phyloP scores from a whole-genome alignment of 78 protist species.

The Dictyostelium firmibasis region DNA sequence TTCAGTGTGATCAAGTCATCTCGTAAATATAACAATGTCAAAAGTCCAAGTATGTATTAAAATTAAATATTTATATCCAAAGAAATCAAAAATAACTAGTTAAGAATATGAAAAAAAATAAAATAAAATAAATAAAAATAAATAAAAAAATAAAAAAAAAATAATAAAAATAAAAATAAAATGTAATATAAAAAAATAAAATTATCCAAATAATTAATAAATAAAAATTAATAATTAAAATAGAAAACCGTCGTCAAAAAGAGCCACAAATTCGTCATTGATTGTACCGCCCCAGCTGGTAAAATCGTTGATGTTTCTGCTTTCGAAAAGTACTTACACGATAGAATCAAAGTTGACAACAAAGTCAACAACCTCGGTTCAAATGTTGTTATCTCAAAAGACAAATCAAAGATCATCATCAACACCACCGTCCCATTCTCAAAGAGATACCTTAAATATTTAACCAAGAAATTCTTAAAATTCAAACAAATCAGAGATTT shows the following conservation, averaged over 20 bases:
- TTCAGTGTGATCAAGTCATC: background rate
- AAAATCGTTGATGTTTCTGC: conserved; percentile 73
- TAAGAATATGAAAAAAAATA: too few species aligned
- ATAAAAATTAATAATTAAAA: too few species aligned
- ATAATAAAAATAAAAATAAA: too few species aligned
- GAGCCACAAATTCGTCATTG: conserved; percentile 65
- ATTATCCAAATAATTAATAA: too few species aligned
- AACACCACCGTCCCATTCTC: conserved; percentile 76
- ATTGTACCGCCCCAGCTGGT: conserved; percentile 72
- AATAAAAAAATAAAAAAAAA: too few species aligned
- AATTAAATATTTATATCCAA: too few species aligned
- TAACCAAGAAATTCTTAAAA: conserved; percentile 97
- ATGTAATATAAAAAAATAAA: too few species aligned
- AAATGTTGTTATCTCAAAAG: conserved; percentile 74
- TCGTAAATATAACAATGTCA: background rate
- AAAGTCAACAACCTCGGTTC: conserved; percentile 89
- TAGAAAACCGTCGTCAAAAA: conserved; percentile 30
- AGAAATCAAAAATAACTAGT: too few species aligned
- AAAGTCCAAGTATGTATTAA: background rate
- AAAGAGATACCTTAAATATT: conserved; percentile 96
- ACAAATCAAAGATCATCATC: conserved; percentile 69
- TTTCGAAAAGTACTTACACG: conserved; percentile 68
- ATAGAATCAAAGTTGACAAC: conserved; percentile 25
- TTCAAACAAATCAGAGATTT: conserved; percentile 92
- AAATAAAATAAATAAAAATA: too few species aligned